A percentile compares a stretch with the other conserved stretches of the same genome.
Conservation (phyloP, 1,284 basidiomycete species). For the Mycosarcoma mackinlayi region DNA sequence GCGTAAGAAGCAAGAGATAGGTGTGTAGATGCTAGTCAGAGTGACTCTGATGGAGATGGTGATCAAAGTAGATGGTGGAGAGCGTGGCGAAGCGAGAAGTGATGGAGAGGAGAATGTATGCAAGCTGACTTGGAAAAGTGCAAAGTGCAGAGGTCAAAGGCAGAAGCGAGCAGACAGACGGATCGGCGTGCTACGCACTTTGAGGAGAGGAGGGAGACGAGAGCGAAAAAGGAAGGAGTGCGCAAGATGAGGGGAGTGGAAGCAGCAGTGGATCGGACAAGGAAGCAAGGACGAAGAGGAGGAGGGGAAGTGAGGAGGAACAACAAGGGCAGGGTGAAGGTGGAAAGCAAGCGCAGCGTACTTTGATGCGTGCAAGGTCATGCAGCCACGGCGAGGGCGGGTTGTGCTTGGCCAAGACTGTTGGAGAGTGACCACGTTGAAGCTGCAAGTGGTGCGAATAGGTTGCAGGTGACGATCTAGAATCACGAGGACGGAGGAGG, state of each 20-base stretch:
- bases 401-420: not conserved
- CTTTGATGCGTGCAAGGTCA: not conserved
- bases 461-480: not conserved
- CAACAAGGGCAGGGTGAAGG: conserved; percentile 15
- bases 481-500: not conserved
- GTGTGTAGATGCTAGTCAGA: not conserved
- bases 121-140: conserved; percentile 25
- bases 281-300: conserved; percentile 1
- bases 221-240: conserved; percentile 19
- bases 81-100: not conserved
- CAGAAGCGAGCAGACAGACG: conserved; percentile 7
- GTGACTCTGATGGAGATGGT: conserved; percentile 1
- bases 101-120: conserved; percentile 12
- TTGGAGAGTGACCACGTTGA: not conserved
- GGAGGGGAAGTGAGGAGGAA: conserved; percentile 11
- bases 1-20: not conserved
- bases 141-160: no score
- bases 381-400: not conserved
- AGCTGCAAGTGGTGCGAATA: conserved; percentile 11
- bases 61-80: conserved; percentile 8
- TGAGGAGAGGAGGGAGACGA: conserved; percentile 2
- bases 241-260: not conserved
- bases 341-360: conserved; percentile 5
- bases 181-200: conserved; percentile 12
- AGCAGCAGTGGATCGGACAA: conserved; percentile 8